phyloP scores from a whole-genome alignment of 192 early-diverging fungal genomes.

The Fimicolochytrium jonesii region DNA sequence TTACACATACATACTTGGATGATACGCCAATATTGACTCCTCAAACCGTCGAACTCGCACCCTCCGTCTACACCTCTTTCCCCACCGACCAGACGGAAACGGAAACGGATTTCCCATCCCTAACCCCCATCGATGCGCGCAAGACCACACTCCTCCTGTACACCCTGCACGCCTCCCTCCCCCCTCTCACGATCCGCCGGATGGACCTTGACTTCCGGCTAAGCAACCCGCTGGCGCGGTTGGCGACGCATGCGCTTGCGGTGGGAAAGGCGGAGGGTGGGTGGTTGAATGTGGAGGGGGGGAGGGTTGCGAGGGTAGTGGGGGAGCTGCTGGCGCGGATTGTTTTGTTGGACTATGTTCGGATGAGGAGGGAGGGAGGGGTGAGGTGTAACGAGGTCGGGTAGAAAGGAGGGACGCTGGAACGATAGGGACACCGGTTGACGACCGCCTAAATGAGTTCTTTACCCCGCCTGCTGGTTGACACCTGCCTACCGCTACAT shows the following conservation, averaged over 20 bases:
- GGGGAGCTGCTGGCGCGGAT: slow-evolving; percentile 1
- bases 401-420: too few relatives aligned
- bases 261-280: not conserved
- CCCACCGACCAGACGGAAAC: not conserved
- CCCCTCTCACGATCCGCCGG: not conserved
- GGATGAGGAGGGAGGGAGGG: too few relatives aligned
- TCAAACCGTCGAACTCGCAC: not conserved
- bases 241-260: not conserved
- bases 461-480: too few relatives aligned
- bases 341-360: not conserved
- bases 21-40: not conserved
- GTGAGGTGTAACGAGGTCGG: too few relatives aligned
- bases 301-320: not conserved
- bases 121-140: not conserved
- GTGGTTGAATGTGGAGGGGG: not conserved
- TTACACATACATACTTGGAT: not conserved
- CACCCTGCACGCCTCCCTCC: not conserved
- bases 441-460: too few relatives aligned
- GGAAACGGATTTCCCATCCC: not conserved
- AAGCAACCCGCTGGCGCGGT: not conserved
- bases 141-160: not conserved
- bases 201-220: slow-evolving; percentile 1
- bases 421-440: too few relatives aligned
- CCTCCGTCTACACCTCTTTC: not conserved
- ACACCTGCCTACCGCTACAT: too few relatives aligned